Evolutionary conservation across 148 eudicot genomes (phyloP), one percentile per base, ranked within the genome.

Genomic region (Diospyros kaki): DNA sequence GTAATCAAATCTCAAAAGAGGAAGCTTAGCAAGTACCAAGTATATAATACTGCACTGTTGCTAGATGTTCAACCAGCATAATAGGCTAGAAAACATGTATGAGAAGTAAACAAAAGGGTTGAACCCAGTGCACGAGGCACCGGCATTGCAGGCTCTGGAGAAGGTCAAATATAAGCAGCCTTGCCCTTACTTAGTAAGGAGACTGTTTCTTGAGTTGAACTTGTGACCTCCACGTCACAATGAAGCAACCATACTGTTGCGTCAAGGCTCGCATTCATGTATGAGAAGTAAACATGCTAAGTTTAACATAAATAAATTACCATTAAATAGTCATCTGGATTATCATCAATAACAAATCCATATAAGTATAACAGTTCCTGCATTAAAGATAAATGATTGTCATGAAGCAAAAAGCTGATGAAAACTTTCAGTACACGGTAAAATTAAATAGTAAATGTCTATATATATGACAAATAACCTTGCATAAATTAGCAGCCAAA

Each of bases 271-370:
- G 60, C 80, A 43, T 61, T 14, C 46, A 70, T 52, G 28, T 1
- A 64, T 52, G 39, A 69, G 12, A 69, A 69, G 46, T 11, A 53
- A 44, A 69, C 46, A 54, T 69, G 72, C 45, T 14, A 43, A 18
- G 41, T 28, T 63, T 48, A 11, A 73, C 44, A 69, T 17, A 44
- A 58, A 72, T 58, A 46, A 55, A 42, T 78, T 88, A 92, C 98
- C 98, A 95, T 92, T 74, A 95, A 84, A 88, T 89, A 95, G 85
- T 95, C 98, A 90, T 95, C 96, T 73, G 97, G 88, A 76, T 95
- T 95, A 71, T 89, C 84, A 77, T 89, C 86, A 61, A 89, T 74
- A 56, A 95, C 90, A 81, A 95, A 95, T 72, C 98, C 98, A 79
- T 95, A 92, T 2, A 95, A 97, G 82, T 89, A 95, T 58, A 95